Percentiles rank a stretch among this genome's conserved stretches.
phyloP scores from a whole-genome alignment of 352 stramenopile genomes.

The Globisporangium paroecandrum region DNA sequence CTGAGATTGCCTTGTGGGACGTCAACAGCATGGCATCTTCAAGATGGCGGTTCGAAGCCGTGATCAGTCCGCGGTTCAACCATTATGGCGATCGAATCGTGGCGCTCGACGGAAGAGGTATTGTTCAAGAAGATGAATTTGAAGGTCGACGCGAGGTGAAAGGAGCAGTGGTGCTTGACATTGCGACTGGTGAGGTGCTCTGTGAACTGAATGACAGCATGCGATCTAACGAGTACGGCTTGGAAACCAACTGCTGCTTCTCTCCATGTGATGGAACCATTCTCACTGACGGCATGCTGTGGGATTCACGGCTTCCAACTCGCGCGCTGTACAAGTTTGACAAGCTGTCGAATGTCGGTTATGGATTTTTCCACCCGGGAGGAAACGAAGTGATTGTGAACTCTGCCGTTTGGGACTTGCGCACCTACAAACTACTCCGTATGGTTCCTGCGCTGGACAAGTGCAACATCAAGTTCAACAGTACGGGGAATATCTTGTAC shows the following conservation, averaged over 20 bases:
- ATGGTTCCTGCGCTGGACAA: slow-evolving; percentile 87
- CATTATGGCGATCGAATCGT: slow-evolving; percentile 76
- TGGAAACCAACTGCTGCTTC: slow-evolving; percentile 80
- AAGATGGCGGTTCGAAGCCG: slow-evolving; percentile 64
- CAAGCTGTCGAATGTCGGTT: slow-evolving; percentile 81
- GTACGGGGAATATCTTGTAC: slow-evolving; percentile 69
- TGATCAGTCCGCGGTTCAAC: slow-evolving; percentile 66
- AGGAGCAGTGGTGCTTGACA: slow-evolving; percentile 64
- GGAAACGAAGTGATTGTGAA: slow-evolving; percentile 90
- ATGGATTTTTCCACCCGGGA: slow-evolving; percentile 83
- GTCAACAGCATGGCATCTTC: slow-evolving; percentile 54
- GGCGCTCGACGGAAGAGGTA: slow-evolving; percentile 47
- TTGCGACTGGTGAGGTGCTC: slow-evolving; percentile 57
- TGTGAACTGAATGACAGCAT: slow-evolving; percentile 59
- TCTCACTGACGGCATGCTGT: slow-evolving; percentile 79
- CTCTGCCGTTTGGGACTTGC: slow-evolving; percentile 87
- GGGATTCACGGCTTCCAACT: slow-evolving; percentile 68
- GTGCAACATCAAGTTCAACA: slow-evolving; percentile 74
- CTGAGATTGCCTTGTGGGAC: slow-evolving; percentile 76
- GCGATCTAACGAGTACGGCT: slow-evolving; percentile 70
- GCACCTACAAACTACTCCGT: slow-evolving; percentile 78
- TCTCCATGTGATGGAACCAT: slow-evolving; percentile 68
- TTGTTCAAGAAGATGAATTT: slow-evolving; percentile 31
- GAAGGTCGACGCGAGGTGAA: slow-evolving; percentile 29
- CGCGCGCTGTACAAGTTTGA: slow-evolving; percentile 87